These are phyloP conservation scores for Xylaria cubensis DNA, from an alignment of 495 filamentous ascomycete species.

Conservation along the genomic window DNA sequence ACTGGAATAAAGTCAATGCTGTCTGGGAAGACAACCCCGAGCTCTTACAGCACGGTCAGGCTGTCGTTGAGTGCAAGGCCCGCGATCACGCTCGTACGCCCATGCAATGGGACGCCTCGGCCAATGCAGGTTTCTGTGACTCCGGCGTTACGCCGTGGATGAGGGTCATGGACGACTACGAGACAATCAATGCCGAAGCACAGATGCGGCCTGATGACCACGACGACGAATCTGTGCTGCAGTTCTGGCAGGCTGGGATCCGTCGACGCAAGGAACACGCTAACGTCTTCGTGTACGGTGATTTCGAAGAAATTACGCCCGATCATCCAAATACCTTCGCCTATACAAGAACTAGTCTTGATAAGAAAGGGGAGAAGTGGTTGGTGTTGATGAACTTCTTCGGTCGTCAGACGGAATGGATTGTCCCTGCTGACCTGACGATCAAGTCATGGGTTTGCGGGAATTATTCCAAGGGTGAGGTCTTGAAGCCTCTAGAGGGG, in stretches of 20 bases:
- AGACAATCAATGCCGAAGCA: constrained; percentile 51
- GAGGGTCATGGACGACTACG: constrained; percentile 54
- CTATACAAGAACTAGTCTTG: constrained; percentile 35
- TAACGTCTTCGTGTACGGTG: constrained; percentile 67
- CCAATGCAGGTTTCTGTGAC: constrained; percentile 60
- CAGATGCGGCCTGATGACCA: constrained; percentile 39
- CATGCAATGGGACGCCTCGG: constrained; percentile 64
- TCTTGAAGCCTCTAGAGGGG: constrained; percentile 31
- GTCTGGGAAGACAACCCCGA: constrained; percentile 12
- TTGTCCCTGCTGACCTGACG: constrained; percentile 4
- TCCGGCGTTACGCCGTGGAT: constrained; percentile 55
- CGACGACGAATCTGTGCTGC: constrained; percentile 47
- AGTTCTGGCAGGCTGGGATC: constrained; percentile 56
- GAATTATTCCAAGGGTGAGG: constrained; percentile 28
- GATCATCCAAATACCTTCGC: constrained; percentile 37
- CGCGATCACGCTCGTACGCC: constrained; percentile 69
- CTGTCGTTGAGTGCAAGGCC: constrained; percentile 45
- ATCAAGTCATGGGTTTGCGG: constrained; percentile 31
- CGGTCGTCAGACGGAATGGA: constrained; percentile 34
- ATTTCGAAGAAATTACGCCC: constrained; percentile 50
- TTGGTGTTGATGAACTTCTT: constrained; percentile 40
- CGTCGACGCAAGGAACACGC: constrained; percentile 55
- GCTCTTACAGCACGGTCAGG: constrained; percentile 1
- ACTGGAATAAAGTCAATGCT: constrained; percentile 53
- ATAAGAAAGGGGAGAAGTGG: constrained; percentile 27